Conservation (phyloP, 768 basidiomycete genomes). For the Paxillus involutus region DNA sequence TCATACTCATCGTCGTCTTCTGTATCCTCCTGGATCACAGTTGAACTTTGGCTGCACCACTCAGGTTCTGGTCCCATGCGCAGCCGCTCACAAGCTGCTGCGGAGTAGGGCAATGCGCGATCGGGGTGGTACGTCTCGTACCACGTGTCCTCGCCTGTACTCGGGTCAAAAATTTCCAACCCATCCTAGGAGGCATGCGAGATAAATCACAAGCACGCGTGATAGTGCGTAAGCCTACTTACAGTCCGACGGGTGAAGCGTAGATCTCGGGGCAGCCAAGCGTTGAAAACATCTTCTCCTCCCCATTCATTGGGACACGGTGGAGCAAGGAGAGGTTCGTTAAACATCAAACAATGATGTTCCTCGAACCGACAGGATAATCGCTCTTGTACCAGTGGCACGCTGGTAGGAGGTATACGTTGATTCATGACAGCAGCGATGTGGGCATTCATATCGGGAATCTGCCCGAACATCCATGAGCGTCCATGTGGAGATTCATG, state of each 20-base stretch:
- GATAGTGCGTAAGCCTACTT: conserved; percentile 12
- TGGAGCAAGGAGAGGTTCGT: conserved; percentile 37
- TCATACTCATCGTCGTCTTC: conserved; percentile 39
- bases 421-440: conserved; percentile 22
- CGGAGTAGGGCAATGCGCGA: conserved; percentile 36
- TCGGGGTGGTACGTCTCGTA: conserved; percentile 48
- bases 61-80: conserved; percentile 11
- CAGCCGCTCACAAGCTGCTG: conserved; percentile 31
- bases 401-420: conserved; percentile 16
- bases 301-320: conserved; percentile 28
- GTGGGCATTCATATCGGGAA: conserved; percentile 24
- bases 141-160: conserved; percentile 36
- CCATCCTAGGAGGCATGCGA: conserved; percentile 34
- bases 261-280: conserved; percentile 44
- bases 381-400: conserved; percentile 35
- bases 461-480: conserved; percentile 23
- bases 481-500: conserved; percentile 6
- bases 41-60: conserved; percentile 25
- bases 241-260: conserved; percentile 35
- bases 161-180: conserved; percentile 42
- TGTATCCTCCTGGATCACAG: conserved; percentile 15
- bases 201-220: conserved; percentile 8
- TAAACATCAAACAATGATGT: conserved; percentile 44
- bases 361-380: conserved; percentile 44
- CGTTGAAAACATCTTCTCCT: conserved; percentile 48